A percentile compares a stretch with the other conserved stretches of the same genome.
Evolutionary conservation across 2,329 filamentous ascomycete species (phyloP).

Genomic region (Cyphellophora europaea): DNA sequence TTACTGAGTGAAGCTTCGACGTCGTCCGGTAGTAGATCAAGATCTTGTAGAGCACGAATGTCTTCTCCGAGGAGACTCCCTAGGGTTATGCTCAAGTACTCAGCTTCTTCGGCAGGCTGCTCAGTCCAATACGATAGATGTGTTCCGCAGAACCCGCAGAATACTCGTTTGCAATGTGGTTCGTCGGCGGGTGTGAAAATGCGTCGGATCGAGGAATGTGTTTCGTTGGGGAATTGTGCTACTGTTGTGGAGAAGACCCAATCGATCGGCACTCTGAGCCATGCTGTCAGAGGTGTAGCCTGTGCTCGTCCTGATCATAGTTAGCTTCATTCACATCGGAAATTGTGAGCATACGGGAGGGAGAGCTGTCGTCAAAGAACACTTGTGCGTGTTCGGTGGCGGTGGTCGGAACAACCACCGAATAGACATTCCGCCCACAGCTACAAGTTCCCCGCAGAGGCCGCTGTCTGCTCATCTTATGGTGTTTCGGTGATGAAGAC

Average conservation of each 20-base stretch:
- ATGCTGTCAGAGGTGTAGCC: conserved; percentile 66
- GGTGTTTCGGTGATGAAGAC: too few species aligned
- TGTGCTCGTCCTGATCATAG: conserved; percentile 47
- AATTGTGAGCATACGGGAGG: not conserved
- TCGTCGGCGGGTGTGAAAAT: conserved; percentile 54
- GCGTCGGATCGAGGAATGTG: conserved; percentile 55
- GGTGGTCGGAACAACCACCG: conserved; percentile 56
- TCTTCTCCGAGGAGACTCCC: conserved; percentile 66
- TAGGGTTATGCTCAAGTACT: conserved; percentile 73
- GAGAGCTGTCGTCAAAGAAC: conserved; percentile 57
- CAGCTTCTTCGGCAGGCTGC: conserved; percentile 57
- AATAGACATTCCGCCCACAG: conserved; percentile 78
- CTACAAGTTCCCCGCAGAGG: conserved; percentile 66
- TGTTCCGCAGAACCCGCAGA: conserved; percentile 88
- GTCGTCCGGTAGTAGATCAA: conserved; percentile 58
- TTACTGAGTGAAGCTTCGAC: too few species aligned
- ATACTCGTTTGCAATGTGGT: conserved; percentile 58
- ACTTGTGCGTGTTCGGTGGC: conserved; percentile 51
- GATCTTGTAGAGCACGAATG: conserved; percentile 60
- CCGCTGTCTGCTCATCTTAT: conserved; percentile 11
- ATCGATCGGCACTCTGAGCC: conserved; percentile 68
- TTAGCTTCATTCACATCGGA: too few species aligned
- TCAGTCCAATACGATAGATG: conserved; percentile 79
- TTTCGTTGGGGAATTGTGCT: conserved; percentile 71
- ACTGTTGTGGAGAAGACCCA: conserved; percentile 73